Evolutionary conservation across 306 rosid genomes (phyloP).

Genomic region (Abrus precatorius): DNA sequence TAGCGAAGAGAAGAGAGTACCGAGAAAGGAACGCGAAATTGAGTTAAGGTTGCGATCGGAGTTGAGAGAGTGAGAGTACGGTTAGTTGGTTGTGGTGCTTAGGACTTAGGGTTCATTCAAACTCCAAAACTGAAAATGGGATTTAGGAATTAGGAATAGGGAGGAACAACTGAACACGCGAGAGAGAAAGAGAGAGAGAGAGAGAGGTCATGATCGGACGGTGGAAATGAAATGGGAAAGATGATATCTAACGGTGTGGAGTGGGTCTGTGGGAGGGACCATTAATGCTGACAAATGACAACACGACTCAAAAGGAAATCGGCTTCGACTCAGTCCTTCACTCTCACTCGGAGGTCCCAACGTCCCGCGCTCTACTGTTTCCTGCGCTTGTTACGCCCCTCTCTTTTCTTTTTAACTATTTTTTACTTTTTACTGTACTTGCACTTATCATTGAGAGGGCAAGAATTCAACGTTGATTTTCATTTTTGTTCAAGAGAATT

Average conservation of each 20-base stretch:
- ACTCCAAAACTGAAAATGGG: background rate
- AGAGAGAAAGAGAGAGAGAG: slow-evolving; percentile 24
- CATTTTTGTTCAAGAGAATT: no score
- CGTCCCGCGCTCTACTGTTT: background rate
- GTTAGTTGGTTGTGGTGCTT: slow-evolving; percentile 31
- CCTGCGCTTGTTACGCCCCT: background rate
- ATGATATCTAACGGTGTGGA: slow-evolving; percentile 72
- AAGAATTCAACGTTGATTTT: no score
- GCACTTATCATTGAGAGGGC: no score
- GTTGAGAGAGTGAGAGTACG: background rate
- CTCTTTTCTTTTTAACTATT: no score
- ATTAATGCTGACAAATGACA: slow-evolving; percentile 62
- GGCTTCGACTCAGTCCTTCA: slow-evolving; percentile 33
- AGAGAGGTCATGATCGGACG: slow-evolving; percentile 57
- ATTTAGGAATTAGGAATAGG: background rate
- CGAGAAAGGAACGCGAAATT: slow-evolving; percentile 23
- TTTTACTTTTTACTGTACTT: background rate
- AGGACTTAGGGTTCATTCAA: slow-evolving; percentile 8
- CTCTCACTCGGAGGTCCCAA: slow-evolving; percentile 28
- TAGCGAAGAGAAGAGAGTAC: slow-evolving; percentile 56
- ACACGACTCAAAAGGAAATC: slow-evolving; percentile 53
- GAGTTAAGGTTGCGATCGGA: background rate
- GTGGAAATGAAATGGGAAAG: slow-evolving; percentile 47
- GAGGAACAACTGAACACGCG: no score
- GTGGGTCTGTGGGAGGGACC: slow-evolving; percentile 31